Evolutionary conservation across 352 stramenopile genomes (phyloP).

Genomic region (Phytopythium montanum): DNA sequence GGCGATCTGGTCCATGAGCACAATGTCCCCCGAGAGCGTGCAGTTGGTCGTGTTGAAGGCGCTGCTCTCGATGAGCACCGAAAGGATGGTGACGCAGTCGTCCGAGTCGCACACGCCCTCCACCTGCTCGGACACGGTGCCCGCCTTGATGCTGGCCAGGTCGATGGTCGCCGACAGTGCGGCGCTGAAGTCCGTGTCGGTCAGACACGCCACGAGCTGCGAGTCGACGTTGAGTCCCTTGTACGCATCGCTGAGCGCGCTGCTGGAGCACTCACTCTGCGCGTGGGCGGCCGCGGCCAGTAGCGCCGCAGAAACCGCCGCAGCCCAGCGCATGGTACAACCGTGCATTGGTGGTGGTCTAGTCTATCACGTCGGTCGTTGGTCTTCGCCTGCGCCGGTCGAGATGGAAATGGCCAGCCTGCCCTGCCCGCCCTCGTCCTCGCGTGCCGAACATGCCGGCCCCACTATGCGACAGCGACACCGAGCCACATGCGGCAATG

Average conservation of each 20-base stretch:
- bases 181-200: slow-evolving; percentile 42
- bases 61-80: slow-evolving; percentile 35
- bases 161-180: slow-evolving; percentile 44
- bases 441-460: background rate
- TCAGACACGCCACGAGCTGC: slow-evolving; percentile 46
- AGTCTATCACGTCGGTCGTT: slow-evolving; percentile 13
- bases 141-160: slow-evolving; percentile 28
- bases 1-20: slow-evolving; percentile 43
- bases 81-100: slow-evolving; percentile 38
- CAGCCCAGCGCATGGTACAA: slow-evolving; percentile 3
- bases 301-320: slow-evolving; percentile 19
- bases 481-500: too few species aligned
- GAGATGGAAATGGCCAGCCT: slow-evolving; percentile 29
- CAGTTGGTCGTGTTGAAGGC: slow-evolving; percentile 55
- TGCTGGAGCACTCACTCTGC: slow-evolving; percentile 32
- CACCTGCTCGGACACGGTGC: slow-evolving; percentile 32
- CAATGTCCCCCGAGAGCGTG: slow-evolving; percentile 44
- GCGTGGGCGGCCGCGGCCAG: slow-evolving; percentile 16
- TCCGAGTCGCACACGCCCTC: slow-evolving; percentile 35
- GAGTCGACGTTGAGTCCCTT: slow-evolving; percentile 44
- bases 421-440: background rate
- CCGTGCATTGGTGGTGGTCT: slow-evolving; percentile 2
- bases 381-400: slow-evolving; percentile 24
- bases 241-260: slow-evolving; percentile 44
- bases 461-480: background rate